Conservation (phyloP, 495 filamentous ascomycete species). For the Xylaria acuta region DNA sequence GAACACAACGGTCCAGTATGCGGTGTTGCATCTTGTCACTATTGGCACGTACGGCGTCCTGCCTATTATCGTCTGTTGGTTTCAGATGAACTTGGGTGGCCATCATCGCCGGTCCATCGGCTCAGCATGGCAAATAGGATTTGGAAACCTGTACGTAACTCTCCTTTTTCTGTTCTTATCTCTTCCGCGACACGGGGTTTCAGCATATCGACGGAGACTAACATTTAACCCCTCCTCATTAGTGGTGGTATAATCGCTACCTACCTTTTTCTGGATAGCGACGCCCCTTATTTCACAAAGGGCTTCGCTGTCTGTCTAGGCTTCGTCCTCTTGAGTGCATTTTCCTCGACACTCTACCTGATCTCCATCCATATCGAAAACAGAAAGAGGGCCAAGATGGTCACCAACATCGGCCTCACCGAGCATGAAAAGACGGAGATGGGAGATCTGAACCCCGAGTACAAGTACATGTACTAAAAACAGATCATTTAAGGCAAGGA, state of each 20-base stretch:
- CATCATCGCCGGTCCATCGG: slow-evolving; percentile 86
- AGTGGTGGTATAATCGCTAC: slow-evolving; percentile 91
- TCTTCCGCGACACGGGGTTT: no score
- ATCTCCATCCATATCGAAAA: slow-evolving; percentile 69
- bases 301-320: slow-evolving; percentile 82
- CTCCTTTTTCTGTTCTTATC: no score
- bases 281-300: slow-evolving; percentile 71
- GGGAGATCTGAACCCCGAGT: slow-evolving; percentile 72
- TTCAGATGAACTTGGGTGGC: slow-evolving; percentile 88
- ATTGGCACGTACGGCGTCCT: slow-evolving; percentile 71
- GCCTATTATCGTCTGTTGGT: slow-evolving; percentile 91
- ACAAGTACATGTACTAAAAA: slow-evolving; percentile 61
- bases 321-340: slow-evolving; percentile 71
- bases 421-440: slow-evolving; percentile 76
- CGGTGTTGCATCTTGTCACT: slow-evolving; percentile 74
- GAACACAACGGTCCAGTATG: slow-evolving; percentile 69
- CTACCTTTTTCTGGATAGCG: slow-evolving; percentile 75
- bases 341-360: slow-evolving; percentile 67
- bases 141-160: no score
- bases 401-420: slow-evolving; percentile 62
- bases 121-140: slow-evolving; percentile 86
- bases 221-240: no score
- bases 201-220: no score
- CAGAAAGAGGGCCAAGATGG: slow-evolving; percentile 61
- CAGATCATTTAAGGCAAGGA: not conserved